Evolutionary conservation across 1,284 basidiomycete genomes (phyloP).

Genomic region (Tilletiopsis washingtonensis): DNA sequence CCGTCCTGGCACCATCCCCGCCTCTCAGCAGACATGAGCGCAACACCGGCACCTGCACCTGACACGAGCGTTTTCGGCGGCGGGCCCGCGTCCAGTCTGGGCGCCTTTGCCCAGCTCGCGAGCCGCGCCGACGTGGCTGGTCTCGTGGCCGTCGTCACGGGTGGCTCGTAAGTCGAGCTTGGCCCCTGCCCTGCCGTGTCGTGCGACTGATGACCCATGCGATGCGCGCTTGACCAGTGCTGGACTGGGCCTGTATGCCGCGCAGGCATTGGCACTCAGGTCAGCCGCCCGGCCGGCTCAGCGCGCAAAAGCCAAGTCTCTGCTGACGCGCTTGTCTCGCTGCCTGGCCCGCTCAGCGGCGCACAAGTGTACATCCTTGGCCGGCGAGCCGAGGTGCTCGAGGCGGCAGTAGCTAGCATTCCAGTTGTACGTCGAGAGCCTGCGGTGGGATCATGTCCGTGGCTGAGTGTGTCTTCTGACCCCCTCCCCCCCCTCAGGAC

Average conservation of each 20-base stretch:
- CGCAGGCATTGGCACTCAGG: slow-evolving; percentile 20
- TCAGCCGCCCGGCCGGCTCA: background rate
- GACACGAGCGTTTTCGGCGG: too few species aligned
- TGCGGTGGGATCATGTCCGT: background rate
- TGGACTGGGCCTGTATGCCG: slow-evolving; percentile 23
- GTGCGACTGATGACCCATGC: background rate
- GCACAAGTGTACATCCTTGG: slow-evolving; percentile 24
- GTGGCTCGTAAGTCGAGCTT: slow-evolving; percentile 3
- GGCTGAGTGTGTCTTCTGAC: background rate
- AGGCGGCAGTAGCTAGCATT: slow-evolving; percentile 10
- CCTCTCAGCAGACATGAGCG: too few species aligned
- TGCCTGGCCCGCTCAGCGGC: slow-evolving; percentile 2
- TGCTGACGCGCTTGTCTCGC: background rate
- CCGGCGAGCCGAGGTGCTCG: slow-evolving; percentile 9
- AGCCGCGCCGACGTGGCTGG: slow-evolving; percentile 7
- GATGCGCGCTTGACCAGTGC: background rate
- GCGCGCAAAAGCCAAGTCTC: background rate
- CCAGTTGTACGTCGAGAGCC: background rate
- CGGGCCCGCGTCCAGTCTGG: too few species aligned
- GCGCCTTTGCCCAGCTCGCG: background rate
- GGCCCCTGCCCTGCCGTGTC: background rate
- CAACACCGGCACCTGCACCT: too few species aligned
- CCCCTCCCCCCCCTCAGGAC: background rate
- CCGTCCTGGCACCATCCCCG: too few species aligned
- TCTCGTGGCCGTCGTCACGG: slow-evolving; percentile 19